Conservation (phyloP, 495 filamentous ascomycete genomes). For the Saxophila tyrrhenica region DNA sequence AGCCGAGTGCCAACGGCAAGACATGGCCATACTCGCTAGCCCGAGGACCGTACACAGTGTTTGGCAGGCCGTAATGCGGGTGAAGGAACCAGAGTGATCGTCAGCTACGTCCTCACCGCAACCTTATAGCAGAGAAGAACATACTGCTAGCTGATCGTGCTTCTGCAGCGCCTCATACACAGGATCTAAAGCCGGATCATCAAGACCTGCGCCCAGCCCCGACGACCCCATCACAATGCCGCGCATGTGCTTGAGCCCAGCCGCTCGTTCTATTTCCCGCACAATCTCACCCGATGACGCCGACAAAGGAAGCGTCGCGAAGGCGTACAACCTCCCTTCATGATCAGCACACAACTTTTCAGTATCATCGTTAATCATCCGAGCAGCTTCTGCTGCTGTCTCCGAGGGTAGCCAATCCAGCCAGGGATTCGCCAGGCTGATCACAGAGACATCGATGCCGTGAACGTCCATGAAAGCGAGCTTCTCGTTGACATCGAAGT, state of each 20-base stretch:
- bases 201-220: conserved; percentile 69
- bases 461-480: conserved; percentile 81
- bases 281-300: conserved; percentile 50
- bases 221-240: conserved; percentile 84
- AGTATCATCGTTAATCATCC: conserved; percentile 65
- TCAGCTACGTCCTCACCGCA: neutral
- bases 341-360: conserved; percentile 51
- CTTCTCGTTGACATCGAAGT: conserved; percentile 60
- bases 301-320: conserved; percentile 70
- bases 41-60: conserved; percentile 62
- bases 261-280: conserved; percentile 51
- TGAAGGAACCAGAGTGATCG: conserved; percentile 53
- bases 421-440: conserved; percentile 93
- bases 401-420: conserved; percentile 65
- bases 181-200: conserved; percentile 60
- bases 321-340: conserved; percentile 58
- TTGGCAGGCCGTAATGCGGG: conserved; percentile 83
- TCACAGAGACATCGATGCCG: conserved; percentile 66
- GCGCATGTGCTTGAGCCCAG: conserved; percentile 51
- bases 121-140: neutral
- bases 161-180: conserved; percentile 60
- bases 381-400: conserved; percentile 51
- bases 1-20: conserved; percentile 73
- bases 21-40: conserved; percentile 75
- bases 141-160: conserved; percentile 23